Evolutionary conservation across 768 basidiomycete genomes (phyloP).

Genomic region (Galerina marginata): DNA sequence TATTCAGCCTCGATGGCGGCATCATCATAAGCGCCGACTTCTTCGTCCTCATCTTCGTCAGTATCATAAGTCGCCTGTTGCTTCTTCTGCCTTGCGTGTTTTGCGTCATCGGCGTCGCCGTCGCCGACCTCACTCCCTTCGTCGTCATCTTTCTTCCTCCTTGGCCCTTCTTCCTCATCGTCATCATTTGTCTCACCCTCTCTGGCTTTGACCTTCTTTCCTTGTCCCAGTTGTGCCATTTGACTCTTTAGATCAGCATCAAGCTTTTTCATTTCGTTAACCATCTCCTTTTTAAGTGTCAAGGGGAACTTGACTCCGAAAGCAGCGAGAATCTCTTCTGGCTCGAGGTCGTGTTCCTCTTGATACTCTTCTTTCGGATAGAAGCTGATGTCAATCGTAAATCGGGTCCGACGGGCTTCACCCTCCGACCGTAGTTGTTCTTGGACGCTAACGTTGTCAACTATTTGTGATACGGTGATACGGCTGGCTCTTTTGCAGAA

Average conservation of each 20-base stretch:
- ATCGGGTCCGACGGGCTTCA: slow-evolving; percentile 75
- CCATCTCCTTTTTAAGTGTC: slow-evolving; percentile 84
- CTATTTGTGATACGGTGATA: slow-evolving; percentile 85
- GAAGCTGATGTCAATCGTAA: slow-evolving; percentile 81
- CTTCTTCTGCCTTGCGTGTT: slow-evolving; percentile 71
- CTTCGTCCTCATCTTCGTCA: slow-evolving; percentile 60
- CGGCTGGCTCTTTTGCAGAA: slow-evolving; percentile 93
- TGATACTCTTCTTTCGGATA: slow-evolving; percentile 87
- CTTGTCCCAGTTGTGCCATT: slow-evolving; percentile 84
- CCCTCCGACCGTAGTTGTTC: slow-evolving; percentile 75
- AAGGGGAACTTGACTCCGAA: slow-evolving; percentile 80
- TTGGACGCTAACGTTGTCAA: slow-evolving; percentile 81
- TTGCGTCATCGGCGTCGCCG: slow-evolving; percentile 81
- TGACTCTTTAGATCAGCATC: slow-evolving; percentile 80
- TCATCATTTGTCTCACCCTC: slow-evolving; percentile 59
- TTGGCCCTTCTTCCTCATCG: slow-evolving; percentile 40
- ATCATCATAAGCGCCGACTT: slow-evolving; percentile 49
- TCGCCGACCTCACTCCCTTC: slow-evolving; percentile 81
- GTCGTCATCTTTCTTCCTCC: slow-evolving; percentile 55
- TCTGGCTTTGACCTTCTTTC: slow-evolving; percentile 55
- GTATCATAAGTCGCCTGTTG: slow-evolving; percentile 81
- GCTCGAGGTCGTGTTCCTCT: slow-evolving; percentile 79
- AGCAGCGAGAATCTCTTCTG: slow-evolving; percentile 71
- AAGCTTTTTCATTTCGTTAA: slow-evolving; percentile 83
- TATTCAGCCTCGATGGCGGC: slow-evolving; percentile 70